These are phyloP conservation scores for Rhizopus microsporus DNA, from an alignment of 371 early-diverging fungal genomes.

Conservation along the genomic window DNA sequence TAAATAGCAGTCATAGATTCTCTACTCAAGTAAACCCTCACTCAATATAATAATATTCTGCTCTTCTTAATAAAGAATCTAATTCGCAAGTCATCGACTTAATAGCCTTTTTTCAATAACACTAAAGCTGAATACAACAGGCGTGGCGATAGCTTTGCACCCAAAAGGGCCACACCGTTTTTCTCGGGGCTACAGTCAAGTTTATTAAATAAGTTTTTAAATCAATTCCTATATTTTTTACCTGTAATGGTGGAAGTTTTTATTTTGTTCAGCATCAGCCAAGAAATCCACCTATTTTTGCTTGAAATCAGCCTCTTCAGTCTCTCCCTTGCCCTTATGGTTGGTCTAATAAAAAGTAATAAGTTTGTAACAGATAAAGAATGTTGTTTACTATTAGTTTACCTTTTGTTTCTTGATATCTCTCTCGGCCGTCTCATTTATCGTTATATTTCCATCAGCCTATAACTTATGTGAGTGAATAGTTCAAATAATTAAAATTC, in stretches of 20 bases:
- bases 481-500: no score
- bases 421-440: constrained; percentile 19
- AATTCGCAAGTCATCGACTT: no score
- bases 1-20: no score
- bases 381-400: constrained; percentile 17
- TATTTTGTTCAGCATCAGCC: constrained; percentile 17
- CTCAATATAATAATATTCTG: no score
- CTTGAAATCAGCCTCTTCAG: constrained; percentile 8
- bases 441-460: constrained; percentile 6
- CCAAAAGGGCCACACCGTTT: constrained; percentile 15
- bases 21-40: no score
- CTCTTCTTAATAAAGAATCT: no score
- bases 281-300: no score
- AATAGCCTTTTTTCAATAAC: no score
- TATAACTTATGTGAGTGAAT: no score
- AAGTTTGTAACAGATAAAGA: constrained; percentile 19
- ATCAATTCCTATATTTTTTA: constrained; percentile 14
- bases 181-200: constrained; percentile 20
- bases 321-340: constrained; percentile 7
- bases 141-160: constrained; percentile 15
- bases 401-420: constrained; percentile 22
- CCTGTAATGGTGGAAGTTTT: constrained; percentile 18
- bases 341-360: constrained; percentile 16
- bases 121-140: no score
- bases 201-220: constrained; percentile 8